phyloP scores from a whole-genome alignment of 805 yeast genomes.

The Tetrapisispora nanseiensis region DNA sequence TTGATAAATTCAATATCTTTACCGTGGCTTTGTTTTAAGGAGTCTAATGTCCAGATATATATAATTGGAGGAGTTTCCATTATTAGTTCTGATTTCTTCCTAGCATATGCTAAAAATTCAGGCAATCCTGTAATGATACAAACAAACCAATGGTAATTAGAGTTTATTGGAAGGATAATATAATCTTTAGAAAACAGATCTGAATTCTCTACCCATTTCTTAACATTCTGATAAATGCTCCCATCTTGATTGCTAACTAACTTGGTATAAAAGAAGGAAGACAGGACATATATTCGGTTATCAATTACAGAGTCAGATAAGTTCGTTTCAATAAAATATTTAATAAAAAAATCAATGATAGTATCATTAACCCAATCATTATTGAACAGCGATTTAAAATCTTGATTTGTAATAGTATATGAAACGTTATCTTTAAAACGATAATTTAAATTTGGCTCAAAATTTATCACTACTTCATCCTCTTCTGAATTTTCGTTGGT shows the following conservation, averaged over 20 bases:
- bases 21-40: conserved; percentile 51
- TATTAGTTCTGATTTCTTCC: neutral
- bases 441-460: conserved; percentile 38
- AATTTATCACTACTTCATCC: conserved; percentile 20
- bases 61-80: conserved; percentile 6
- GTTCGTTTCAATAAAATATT: conserved; percentile 40
- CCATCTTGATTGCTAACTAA: conserved; percentile 32
- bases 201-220: conserved; percentile 68
- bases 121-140: conserved; percentile 50
- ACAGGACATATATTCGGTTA: conserved; percentile 47
- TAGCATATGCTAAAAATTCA: conserved; percentile 4
- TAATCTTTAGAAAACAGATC: conserved; percentile 50
- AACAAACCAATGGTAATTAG: conserved; percentile 79
- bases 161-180: conserved; percentile 74
- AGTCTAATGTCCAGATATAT: conserved; percentile 60
- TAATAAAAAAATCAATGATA: conserved; percentile 74
- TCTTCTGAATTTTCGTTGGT: neutral
- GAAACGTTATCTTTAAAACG: conserved; percentile 44
- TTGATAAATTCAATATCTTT: conserved; percentile 45
- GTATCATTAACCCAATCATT: conserved; percentile 87
- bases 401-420: conserved; percentile 53
- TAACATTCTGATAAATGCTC: conserved; percentile 50
- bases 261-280: conserved; percentile 75
- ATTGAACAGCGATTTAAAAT: conserved; percentile 68
- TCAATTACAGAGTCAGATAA: conserved; percentile 12